A percentile compares a stretch with the other conserved stretches of the same genome.
Conservation (phyloP, 2,329 filamentous ascomycete genomes). For the Xylariomycetidae sp. region DNA sequence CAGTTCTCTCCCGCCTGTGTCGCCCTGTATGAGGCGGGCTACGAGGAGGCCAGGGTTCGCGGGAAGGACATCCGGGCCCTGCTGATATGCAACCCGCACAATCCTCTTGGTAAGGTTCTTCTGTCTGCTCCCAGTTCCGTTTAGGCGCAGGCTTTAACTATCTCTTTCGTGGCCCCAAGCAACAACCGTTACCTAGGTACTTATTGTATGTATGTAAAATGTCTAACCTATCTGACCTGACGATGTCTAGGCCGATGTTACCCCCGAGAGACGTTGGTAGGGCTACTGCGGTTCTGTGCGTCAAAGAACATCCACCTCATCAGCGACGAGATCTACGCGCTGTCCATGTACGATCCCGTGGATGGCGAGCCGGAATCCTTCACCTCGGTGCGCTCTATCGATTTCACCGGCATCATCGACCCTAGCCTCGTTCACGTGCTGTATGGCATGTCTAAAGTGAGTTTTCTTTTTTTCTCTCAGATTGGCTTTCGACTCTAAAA, state of each 20-base stretch:
- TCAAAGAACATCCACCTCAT: constrained; percentile 18
- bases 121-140: too few relatives aligned
- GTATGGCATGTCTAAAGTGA: constrained; percentile 20
- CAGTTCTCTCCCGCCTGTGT: constrained; percentile 17
- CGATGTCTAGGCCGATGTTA: constrained; percentile 13
- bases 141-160: too few relatives aligned
- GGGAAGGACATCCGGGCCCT: constrained; percentile 13
- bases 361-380: constrained; percentile 11
- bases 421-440: constrained; percentile 15
- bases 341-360: constrained; percentile 11
- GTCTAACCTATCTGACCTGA: too few relatives aligned
- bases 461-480: constrained; percentile 3
- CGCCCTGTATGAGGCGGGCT: constrained; percentile 13
- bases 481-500: too few relatives aligned
- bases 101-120: constrained; percentile 15
- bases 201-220: too few relatives aligned
- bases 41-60: constrained; percentile 13
- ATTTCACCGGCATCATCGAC: constrained; percentile 14
- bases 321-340: constrained; percentile 20
- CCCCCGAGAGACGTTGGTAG: constrained; percentile 14
- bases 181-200: too few relatives aligned
- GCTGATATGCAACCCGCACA: constrained; percentile 18
- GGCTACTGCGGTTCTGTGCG: constrained; percentile 15
- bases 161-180: too few relatives aligned
- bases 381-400: constrained; percentile 12